Evolutionary conservation across 805 yeast species (phyloP), one percentile per base, ranked within the genome.

Genomic region (Ogataea nitratoaversa): DNA sequence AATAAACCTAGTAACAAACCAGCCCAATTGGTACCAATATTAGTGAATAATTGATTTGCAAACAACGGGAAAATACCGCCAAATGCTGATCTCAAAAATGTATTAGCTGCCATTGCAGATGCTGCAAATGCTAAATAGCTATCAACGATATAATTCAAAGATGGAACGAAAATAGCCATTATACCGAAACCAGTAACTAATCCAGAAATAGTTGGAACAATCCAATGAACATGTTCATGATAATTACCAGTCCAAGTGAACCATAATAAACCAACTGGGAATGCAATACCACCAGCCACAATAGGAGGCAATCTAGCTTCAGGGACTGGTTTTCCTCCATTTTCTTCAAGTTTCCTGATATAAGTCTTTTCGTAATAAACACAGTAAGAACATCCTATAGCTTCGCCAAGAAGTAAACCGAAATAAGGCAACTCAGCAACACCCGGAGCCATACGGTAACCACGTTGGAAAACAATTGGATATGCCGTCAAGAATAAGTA

Each of bases 161-260:
- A 73, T 9, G 88, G 78, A 48, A 82, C 66, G 67, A 85, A 85
- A 41, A 85, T 77, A 32, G 78, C 69, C 47, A 82, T 66, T 42
- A 84, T 63, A 29, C 91, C 95, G 47, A 73, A 76, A 11, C 89
- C 90, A 29, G 77, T 72, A 53, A 81, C 71, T 3, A 74, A 44
- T 47, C 86, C 83, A 22, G 85, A 78, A 22, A 77, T 63, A 2
- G 84, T 74, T 30, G 95, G 93, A n/a, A 76, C 85, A 52, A 79
- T 81, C 91, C 91, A 89, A 57, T 82, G 95, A 29, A 86, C 76
- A 1, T 63, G 62, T 27, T 80, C 62, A 36, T 76, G 81, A 62
- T 80, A 89, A 47, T 77, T 74, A 57, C 95, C 96, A 8, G 91
- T 68, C 96, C 96, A 89, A 42, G 85, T 77, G 60, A 89, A 71